Evolutionary conservation across 1,139 yeast species (phyloP), one percentile per base, ranked within the genome.

Genomic region (Torulaspora pretoriensis): DNA sequence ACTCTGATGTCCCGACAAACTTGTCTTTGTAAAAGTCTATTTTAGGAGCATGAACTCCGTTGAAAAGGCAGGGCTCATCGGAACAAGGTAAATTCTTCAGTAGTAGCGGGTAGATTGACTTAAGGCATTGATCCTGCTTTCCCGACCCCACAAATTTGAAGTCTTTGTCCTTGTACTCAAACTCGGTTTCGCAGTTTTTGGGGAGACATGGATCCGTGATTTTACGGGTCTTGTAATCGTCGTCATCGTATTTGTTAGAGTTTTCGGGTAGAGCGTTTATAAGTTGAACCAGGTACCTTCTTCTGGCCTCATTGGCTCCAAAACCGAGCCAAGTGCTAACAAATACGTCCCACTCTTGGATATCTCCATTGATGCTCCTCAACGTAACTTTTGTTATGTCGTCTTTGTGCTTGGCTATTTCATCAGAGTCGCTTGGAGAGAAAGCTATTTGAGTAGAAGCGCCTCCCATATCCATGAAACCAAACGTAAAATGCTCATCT

Each of bases 381-480:
- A 85, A 65, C 7, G 71, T 70, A 1, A 84, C 75, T 4, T 69
- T 72, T 2, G 83, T 73, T 38, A 83, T 72, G 60, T 84, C 90
- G 29, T 83, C 85, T 32, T 65, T 61, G 60, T 84, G 90, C 51
- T 72, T 74, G 23, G 64, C 63, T 10, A 80, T 64, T 47, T 83
- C 84, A 22, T 70, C 70, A 7, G 53, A 51, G 10, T 73, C 69
- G 2, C 80, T 75, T 0, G 94, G 94, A 12, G 80, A 84, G 70
- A 84, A 85, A 8, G 92, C 87, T 26, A 85, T 75, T 56, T 85
- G 95, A 0, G 89, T 82, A 3, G 90, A 83, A 0, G 94, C 95
- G 14, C 95, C 95, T 6, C 95, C 95, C 95, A 84, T 84, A 62
- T 84, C 95, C 90, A 85, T 83, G 57, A 85, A 84, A 2, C 95